These are phyloP conservation scores for Chlorella variabilis DNA, from an alignment of 163 green algal genomes.

Conservation along the genomic window DNA sequence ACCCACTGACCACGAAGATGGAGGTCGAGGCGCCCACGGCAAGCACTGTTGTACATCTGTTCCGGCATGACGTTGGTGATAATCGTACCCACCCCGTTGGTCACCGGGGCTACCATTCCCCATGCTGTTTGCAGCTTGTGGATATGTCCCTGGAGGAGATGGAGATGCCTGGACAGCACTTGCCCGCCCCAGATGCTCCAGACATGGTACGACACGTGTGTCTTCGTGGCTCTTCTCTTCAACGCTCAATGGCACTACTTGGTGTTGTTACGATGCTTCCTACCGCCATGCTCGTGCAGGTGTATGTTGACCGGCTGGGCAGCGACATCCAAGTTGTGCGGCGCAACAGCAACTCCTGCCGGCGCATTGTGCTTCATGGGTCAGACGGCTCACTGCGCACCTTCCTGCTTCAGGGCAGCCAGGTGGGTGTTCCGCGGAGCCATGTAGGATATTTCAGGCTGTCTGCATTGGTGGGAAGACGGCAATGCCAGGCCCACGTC, in stretches of 20 bases:
- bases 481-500: not conserved
- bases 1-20: conserved; percentile 71
- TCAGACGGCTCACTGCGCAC: conserved; percentile 81
- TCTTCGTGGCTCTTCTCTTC: not conserved
- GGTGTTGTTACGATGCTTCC: too few species aligned
- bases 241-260: too few species aligned
- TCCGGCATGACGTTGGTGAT: not conserved
- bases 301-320: conserved; percentile 88
- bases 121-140: conserved; percentile 61
- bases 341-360: conserved; percentile 75
- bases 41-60: not conserved
- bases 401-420: conserved; percentile 86
- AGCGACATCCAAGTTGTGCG: conserved; percentile 79
- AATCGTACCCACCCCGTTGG: too few species aligned
- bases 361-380: conserved; percentile 84
- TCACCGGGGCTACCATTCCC: too few species aligned
- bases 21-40: conserved; percentile 70
- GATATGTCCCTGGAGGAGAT: conserved; percentile 80
- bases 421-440: conserved; percentile 14
- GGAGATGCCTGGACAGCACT: conserved; percentile 87
- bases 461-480: too few species aligned
- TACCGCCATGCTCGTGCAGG: conserved; percentile 44
- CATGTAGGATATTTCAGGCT: too few species aligned
- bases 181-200: conserved; percentile 47
- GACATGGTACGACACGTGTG: conserved; percentile 44